Percentiles rank a stretch among this genome's conserved stretches.
Conservation (phyloP, 345 rosid species). For the Cardiospermum halicacabum region DNA sequence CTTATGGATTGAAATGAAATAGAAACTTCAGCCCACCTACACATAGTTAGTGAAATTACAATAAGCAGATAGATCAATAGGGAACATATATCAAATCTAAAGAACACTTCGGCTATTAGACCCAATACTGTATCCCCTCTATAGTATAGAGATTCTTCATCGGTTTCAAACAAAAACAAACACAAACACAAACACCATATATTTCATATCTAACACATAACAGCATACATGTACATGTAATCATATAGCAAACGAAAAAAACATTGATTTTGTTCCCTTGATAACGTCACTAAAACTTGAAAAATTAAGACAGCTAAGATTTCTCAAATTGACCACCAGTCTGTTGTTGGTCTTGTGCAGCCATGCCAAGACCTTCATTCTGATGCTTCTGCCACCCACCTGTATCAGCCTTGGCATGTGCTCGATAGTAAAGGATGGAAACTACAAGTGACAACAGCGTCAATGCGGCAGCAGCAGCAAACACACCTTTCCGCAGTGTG, state of each 20-base stretch:
- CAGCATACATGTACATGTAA: neutral
- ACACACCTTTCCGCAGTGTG: conserved; percentile 85
- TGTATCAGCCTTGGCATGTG: conserved; percentile 84
- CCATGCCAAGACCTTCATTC: conserved; percentile 69
- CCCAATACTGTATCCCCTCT: neutral
- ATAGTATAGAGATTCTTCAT: neutral
- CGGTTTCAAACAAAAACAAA: neutral
- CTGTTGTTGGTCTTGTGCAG: conserved; percentile 40
- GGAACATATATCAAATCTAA: neutral
- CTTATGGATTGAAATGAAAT: too few relatives aligned
- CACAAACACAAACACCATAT: too few relatives aligned
- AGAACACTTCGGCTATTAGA: neutral
- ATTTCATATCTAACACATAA: conserved; percentile 11
- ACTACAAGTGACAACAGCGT: conserved; percentile 62
- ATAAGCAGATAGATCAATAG: too few relatives aligned
- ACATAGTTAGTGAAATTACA: too few relatives aligned
- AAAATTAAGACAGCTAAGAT: conserved; percentile 23
- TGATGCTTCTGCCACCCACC: conserved; percentile 95
- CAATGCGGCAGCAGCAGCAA: conserved; percentile 91
- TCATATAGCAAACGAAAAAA: neutral
- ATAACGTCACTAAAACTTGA: conserved; percentile 4
- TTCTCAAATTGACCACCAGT: conserved; percentile 45
- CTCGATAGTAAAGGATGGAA: conserved; percentile 71
- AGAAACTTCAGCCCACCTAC: too few relatives aligned
- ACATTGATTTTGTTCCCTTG: neutral